These are phyloP conservation scores for Trifolium dubium DNA, from an alignment of 306 rosid species.

Conservation along the genomic window DNA sequence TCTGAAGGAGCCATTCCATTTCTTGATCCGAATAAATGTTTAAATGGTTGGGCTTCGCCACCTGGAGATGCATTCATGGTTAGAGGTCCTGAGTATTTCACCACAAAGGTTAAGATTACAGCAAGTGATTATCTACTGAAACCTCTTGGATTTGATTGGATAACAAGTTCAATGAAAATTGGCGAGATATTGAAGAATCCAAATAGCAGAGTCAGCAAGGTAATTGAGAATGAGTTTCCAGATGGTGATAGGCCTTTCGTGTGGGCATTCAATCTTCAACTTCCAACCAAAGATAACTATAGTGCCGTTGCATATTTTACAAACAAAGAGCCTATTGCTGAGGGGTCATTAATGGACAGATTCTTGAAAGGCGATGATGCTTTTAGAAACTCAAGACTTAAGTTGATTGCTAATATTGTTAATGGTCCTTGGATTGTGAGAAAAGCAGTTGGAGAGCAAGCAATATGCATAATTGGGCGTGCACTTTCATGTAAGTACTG, in stretches of 20 bases:
- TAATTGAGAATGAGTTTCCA: slow-evolving; percentile 65
- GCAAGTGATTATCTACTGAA: slow-evolving; percentile 74
- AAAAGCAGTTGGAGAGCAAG: slow-evolving; percentile 93
- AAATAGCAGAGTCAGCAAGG: slow-evolving; percentile 61
- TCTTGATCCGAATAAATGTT: slow-evolving; percentile 56
- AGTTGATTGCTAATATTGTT: slow-evolving; percentile 82
- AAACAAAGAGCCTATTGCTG: slow-evolving; percentile 51
- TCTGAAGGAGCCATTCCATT: slow-evolving; percentile 79
- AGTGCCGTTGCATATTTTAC: slow-evolving; percentile 75
- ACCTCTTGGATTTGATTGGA: slow-evolving; percentile 95
- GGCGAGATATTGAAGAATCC: slow-evolving; percentile 70
- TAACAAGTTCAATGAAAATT: slow-evolving; percentile 73
- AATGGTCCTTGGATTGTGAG: slow-evolving; percentile 92
- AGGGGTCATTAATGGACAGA: slow-evolving; percentile 75
- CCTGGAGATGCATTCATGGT: slow-evolving; percentile 78
- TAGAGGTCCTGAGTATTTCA: slow-evolving; percentile 87
- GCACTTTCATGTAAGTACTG: slow-evolving; percentile 68
- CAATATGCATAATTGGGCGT: slow-evolving; percentile 83
- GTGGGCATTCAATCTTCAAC: slow-evolving; percentile 93
- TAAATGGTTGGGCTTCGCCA: slow-evolving; percentile 87
- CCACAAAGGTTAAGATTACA: slow-evolving; percentile 73
- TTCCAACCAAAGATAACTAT: slow-evolving; percentile 78
- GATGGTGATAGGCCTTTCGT: slow-evolving; percentile 68
- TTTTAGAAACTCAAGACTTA: slow-evolving; percentile 79
- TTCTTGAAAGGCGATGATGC: slow-evolving; percentile 78